Conservation (phyloP, 108 stramenopile genomes). For the Cyclotella sp. region DNA sequence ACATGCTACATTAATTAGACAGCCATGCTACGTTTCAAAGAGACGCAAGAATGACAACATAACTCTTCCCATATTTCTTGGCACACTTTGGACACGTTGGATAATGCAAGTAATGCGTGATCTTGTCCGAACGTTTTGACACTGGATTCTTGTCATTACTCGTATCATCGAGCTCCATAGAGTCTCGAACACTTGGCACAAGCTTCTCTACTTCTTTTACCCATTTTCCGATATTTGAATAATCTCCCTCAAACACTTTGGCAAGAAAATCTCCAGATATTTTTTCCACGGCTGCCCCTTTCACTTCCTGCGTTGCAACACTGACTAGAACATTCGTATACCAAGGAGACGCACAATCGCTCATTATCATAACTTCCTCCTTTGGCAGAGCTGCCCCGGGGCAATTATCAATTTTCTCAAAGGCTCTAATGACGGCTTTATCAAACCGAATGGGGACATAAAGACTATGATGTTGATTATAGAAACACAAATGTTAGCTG, state of each 20-base stretch:
- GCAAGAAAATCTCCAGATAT: constrained; percentile 37
- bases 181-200: neutral
- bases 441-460: constrained; percentile 33
- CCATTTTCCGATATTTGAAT: constrained; percentile 37
- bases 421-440: constrained; percentile 16
- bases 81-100: constrained; percentile 46
- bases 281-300: constrained; percentile 21
- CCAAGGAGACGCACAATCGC: constrained; percentile 40
- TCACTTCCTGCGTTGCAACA: constrained; percentile 16
- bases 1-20: too few species aligned
- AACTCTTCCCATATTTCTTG: constrained; percentile 44
- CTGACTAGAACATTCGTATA: constrained; percentile 34
- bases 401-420: constrained; percentile 13
- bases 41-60: constrained; percentile 37
- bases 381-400: constrained; percentile 19
- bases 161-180: neutral
- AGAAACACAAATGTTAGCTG: neutral
- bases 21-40: neutral
- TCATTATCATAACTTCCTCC: constrained; percentile 28
- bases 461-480: neutral
- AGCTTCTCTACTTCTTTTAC: constrained; percentile 20
- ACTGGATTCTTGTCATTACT: neutral
- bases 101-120: constrained; percentile 30
- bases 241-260: constrained; percentile 42
- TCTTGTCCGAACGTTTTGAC: neutral